Evolutionary conservation across 257 asterid genomes (phyloP).

Genomic region (Oldenlandia corymbosa): DNA sequence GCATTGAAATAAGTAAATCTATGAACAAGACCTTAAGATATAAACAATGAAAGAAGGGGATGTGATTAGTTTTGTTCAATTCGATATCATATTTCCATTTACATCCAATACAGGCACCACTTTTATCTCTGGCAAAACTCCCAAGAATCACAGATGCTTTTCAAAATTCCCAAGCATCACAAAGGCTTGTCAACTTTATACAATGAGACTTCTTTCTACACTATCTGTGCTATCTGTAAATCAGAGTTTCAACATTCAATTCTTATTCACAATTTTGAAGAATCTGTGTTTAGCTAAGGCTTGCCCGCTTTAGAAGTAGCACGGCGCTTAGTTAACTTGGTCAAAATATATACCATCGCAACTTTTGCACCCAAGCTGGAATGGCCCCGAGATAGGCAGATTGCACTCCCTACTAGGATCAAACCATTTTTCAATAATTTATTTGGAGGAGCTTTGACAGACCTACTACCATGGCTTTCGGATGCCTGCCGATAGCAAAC

Average conservation of each 20-base stretch:
- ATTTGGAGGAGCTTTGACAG: constrained; percentile 37
- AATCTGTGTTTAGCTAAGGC: background rate
- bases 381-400: constrained; percentile 68
- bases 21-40: too few species aligned
- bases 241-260: background rate
- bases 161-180: too few species aligned
- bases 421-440: constrained; percentile 56
- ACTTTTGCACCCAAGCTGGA: constrained; percentile 77
- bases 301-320: constrained; percentile 19
- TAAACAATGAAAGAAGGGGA: too few species aligned
- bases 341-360: constrained; percentile 70
- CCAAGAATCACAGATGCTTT: too few species aligned
- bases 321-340: constrained; percentile 51
- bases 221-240: too few species aligned
- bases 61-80: too few species aligned
- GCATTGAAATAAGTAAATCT: too few species aligned
- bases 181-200: too few species aligned
- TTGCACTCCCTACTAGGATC: constrained; percentile 61
- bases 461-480: constrained; percentile 34
- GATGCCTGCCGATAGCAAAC: constrained; percentile 19
- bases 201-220: too few species aligned
- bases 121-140: too few species aligned
- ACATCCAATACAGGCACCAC: too few species aligned
- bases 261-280: background rate
- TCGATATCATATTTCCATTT: too few species aligned